Evolutionary conservation across 129 eudicot genomes (phyloP), one percentile per base, ranked within the genome.

Genomic region (Lonicera japonica): DNA sequence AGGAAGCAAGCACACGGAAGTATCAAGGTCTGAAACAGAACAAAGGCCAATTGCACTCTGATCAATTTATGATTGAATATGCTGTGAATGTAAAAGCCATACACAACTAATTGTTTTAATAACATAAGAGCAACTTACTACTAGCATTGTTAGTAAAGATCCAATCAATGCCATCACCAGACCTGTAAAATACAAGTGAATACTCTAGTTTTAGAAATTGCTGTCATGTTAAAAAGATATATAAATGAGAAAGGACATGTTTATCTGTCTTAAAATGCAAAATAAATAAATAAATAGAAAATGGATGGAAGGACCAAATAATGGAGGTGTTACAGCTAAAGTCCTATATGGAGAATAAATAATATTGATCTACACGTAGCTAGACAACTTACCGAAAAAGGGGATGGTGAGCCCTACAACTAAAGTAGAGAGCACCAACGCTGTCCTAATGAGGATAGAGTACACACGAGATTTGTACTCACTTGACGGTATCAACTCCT

Each of bases 121-220:
- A 13, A 25, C 51, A 53, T 64, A 34, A 58, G 25, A 58, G 47
- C 52, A 75, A 43, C 79, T 65, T 80, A 92, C 96, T 34, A 92
- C 96, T 63, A 92, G 95, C 98, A 92, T 92, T 20, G 98, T 92
- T 56, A 92, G 74, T 22, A 92, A 82, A 20, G 98, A 87, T 74
- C 98, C 98, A 10, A 92, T 92, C 75, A 92, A 73, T 52, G 98
- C 81, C 90, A 88, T 77, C 66, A 92, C 95, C 21, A 92, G 83
- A 69, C 95, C 97, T 91, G 79, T 39, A 72, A 21, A 25, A 57
- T 11, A n/a, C 4, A 41, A 6, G 19, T 36, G 61, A 43, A 56
- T 47, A 16, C 52, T 17, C 6, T 24, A 67, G 16, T 52, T 61
- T 50, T 38, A 56, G 36, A 2, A 29, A 29, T 29, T 29, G 36